A percentile compares a stretch with the other conserved stretches of the same genome.
These are phyloP conservation scores for Trichoderma harzianum DNA, from an alignment of 2,329 filamentous ascomycete species.

Conservation along the genomic window DNA sequence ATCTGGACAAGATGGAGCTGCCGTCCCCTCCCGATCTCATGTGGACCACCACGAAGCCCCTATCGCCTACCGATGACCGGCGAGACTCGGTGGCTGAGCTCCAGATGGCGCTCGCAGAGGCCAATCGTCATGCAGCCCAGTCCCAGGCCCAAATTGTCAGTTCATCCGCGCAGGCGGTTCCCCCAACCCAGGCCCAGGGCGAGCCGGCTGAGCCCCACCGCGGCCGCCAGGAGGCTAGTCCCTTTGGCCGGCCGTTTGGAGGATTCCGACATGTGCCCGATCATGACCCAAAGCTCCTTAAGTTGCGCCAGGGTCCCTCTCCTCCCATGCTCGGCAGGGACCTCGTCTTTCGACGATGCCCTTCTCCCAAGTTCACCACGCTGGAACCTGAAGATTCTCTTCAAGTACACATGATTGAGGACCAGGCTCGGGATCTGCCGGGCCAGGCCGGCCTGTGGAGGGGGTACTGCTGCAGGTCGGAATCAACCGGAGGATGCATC, in stretches of 20 bases:
- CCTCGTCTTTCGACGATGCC: slow-evolving; percentile 74
- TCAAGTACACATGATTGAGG: slow-evolving; percentile 41
- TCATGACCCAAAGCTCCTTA: slow-evolving; percentile 38
- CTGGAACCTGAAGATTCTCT: slow-evolving; percentile 74
- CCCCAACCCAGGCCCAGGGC: slow-evolving; percentile 1
- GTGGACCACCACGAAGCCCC: slow-evolving; percentile 40
- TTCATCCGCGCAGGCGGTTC: not conserved
- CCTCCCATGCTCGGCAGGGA: slow-evolving; percentile 88
- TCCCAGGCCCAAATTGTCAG: slow-evolving; percentile 19
- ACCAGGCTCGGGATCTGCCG: slow-evolving; percentile 52
- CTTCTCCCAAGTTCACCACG: slow-evolving; percentile 78
- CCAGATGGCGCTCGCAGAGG: slow-evolving; percentile 16
- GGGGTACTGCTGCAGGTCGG: slow-evolving; percentile 59
- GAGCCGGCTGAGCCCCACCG: slow-evolving; percentile 21
- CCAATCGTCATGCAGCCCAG: slow-evolving; percentile 17
- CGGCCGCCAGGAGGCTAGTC: slow-evolving; percentile 34
- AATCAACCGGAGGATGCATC: slow-evolving; percentile 36
- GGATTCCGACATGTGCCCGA: slow-evolving; percentile 37
- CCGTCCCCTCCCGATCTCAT: slow-evolving; percentile 39
- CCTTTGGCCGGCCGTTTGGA: slow-evolving; percentile 45
- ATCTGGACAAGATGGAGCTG: slow-evolving; percentile 43
- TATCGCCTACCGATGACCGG: slow-evolving; percentile 25
- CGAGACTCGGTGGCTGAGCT: slow-evolving; percentile 28
- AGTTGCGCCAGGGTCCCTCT: slow-evolving; percentile 53
- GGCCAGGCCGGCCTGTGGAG: slow-evolving; percentile 70